Conservation (phyloP, 169 alveolate species). For the Babesia caballi region DNA sequence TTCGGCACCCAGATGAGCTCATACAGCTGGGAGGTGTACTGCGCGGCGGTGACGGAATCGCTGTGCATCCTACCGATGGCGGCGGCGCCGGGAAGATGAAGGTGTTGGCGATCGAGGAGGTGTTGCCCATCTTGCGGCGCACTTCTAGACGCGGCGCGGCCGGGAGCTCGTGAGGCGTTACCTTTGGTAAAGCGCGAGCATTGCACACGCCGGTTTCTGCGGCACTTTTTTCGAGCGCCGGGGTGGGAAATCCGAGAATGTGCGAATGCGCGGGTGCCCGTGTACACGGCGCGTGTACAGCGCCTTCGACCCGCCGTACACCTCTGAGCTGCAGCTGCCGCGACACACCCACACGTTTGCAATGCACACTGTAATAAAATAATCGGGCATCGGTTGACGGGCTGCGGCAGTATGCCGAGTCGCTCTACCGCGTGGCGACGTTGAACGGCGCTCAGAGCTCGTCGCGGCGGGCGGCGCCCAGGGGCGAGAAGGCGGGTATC, state of each 20-base stretch:
- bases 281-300: background rate
- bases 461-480: slow-evolving; percentile 18
- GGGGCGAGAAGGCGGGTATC: slow-evolving; percentile 71
- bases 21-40: slow-evolving; percentile 54
- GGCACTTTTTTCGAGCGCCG: too few relatives aligned
- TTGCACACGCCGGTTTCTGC: background rate
- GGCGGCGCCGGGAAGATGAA: slow-evolving; percentile 66
- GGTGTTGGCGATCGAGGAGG: slow-evolving; percentile 44
- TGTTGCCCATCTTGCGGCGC: slow-evolving; percentile 44
- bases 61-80: slow-evolving; percentile 33
- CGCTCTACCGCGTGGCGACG: background rate
- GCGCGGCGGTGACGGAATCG: background rate
- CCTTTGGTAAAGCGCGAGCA: background rate
- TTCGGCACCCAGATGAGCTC: slow-evolving; percentile 65
- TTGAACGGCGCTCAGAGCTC: slow-evolving; percentile 25
- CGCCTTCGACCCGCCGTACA: background rate
- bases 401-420: background rate
- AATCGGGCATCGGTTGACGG: too few relatives aligned
- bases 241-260: too few relatives aligned
- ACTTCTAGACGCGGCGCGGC: background rate
- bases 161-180: too few relatives aligned
- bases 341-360: too few relatives aligned
- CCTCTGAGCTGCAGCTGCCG: background rate
- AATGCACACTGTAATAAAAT: background rate
- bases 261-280: slow-evolving; percentile 3